phyloP scores from a whole-genome alignment of 2,329 filamentous ascomycete genomes.

The Penicillium hordei region DNA sequence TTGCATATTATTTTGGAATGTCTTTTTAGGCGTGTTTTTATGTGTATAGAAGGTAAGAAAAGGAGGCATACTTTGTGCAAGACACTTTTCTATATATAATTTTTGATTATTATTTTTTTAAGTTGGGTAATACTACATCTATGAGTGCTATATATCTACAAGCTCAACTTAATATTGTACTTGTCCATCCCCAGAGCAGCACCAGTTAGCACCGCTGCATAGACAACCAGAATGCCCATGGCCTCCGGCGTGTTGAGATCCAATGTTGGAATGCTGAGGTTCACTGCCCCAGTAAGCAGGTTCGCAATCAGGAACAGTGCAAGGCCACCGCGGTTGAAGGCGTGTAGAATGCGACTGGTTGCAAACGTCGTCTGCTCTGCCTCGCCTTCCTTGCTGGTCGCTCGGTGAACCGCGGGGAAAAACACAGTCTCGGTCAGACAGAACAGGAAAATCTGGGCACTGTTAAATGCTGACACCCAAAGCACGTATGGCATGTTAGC shows the following conservation, averaged over 20 bases:
- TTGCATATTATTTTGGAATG: no score
- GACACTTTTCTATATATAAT: no score
- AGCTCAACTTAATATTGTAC: slow-evolving; percentile 36
- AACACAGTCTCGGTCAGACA: slow-evolving; percentile 73
- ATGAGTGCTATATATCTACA: slow-evolving; percentile 18
- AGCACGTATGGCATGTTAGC: slow-evolving; percentile 92
- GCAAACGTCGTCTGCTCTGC: slow-evolving; percentile 64
- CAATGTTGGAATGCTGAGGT: slow-evolving; percentile 81
- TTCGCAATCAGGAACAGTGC: slow-evolving; percentile 85
- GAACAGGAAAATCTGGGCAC: slow-evolving; percentile 75
- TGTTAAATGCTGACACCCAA: slow-evolving; percentile 92
- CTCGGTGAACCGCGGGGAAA: slow-evolving; percentile 70
- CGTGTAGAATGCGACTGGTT: slow-evolving; percentile 76
- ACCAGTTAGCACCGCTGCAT: slow-evolving; percentile 66
- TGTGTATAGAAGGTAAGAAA: no score
- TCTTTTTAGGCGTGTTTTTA: no score
- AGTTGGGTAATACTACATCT: background rate
- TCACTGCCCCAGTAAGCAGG: slow-evolving; percentile 82
- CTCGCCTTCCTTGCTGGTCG: slow-evolving; percentile 56
- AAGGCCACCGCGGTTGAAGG: slow-evolving; percentile 86
- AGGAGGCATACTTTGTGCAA: no score
- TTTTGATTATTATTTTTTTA: background rate
- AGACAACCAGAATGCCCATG: slow-evolving; percentile 73
- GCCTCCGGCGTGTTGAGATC: slow-evolving; percentile 64
- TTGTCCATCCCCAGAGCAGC: slow-evolving; percentile 55